phyloP scores from a whole-genome alignment of 2,329 filamentous ascomycete species.

The Ophiocordyceps robertsii region DNA sequence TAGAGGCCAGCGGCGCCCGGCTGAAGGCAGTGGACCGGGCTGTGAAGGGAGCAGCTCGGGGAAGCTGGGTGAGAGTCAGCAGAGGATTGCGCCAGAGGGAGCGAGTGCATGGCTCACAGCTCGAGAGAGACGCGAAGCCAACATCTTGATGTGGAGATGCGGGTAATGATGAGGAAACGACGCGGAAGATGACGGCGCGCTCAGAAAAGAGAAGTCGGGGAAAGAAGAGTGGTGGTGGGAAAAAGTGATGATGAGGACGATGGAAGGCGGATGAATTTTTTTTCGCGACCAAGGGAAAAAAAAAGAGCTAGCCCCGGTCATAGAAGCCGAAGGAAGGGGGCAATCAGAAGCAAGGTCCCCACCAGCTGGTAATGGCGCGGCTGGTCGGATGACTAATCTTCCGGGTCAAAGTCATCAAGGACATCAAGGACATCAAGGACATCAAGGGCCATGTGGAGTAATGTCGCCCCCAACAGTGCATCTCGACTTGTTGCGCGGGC shows the following conservation, averaged over 20 bases:
- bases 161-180: conserved; percentile 21
- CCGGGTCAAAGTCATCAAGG: not conserved
- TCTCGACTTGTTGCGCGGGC: too few species aligned
- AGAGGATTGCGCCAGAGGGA: not conserved
- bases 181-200: conserved; percentile 17
- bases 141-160: conserved; percentile 41
- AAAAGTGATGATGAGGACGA: conserved; percentile 8
- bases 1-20: conserved; percentile 57
- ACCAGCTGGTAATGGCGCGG: not conserved
- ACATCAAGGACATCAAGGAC: too few species aligned
- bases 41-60: conserved; percentile 58
- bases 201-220: conserved; percentile 14
- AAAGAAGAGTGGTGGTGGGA: conserved; percentile 5
- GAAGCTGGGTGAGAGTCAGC: conserved; percentile 42
- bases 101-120: conserved; percentile 46
- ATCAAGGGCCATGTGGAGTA: too few species aligned
- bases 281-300: conserved; percentile 12
- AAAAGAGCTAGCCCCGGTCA: conserved; percentile 18
- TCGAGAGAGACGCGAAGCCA: conserved; percentile 59
- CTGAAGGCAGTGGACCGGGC: conserved; percentile 53
- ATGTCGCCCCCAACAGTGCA: too few species aligned
- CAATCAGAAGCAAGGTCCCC: conserved; percentile 10
- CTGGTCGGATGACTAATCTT: not conserved
- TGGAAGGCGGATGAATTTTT: conserved; percentile 22
- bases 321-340: conserved; percentile 30